phyloP scores from a whole-genome alignment of 441 rosid species.

The Populus hybrid region DNA sequence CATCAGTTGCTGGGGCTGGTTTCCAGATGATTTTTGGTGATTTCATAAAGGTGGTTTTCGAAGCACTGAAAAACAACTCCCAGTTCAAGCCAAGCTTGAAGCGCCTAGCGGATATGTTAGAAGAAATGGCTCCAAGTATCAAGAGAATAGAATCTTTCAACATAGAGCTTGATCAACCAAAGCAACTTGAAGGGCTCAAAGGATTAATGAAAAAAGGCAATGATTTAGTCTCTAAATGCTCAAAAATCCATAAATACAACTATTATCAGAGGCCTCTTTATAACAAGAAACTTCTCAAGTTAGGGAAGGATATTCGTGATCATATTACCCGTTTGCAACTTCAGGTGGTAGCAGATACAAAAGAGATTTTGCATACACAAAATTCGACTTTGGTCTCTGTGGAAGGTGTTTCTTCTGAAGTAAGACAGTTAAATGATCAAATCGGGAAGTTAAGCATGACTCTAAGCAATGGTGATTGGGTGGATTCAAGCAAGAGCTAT shows the following conservation, averaged over 20 bases:
- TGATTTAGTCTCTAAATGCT: slow-evolving; percentile 12
- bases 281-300: slow-evolving; percentile 15
- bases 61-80: not conserved
- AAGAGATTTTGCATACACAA: slow-evolving; percentile 11
- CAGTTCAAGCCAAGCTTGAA: slow-evolving; percentile 13
- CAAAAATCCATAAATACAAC: slow-evolving; percentile 7
- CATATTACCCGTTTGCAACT: slow-evolving; percentile 16
- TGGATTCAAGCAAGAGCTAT: not conserved
- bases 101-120: not conserved
- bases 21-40: slow-evolving; percentile 12
- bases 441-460: not conserved
- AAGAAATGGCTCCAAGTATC: slow-evolving; percentile 6
- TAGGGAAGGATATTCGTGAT: slow-evolving; percentile 13
- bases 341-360: slow-evolving; percentile 22
- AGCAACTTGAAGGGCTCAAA: slow-evolving; percentile 5
- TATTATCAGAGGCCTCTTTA: slow-evolving; percentile 4
- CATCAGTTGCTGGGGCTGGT: slow-evolving; percentile 26
- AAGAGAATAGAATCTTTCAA: slow-evolving; percentile 10
- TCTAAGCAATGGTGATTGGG: not conserved
- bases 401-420: not conserved
- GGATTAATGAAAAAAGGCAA: slow-evolving; percentile 15
- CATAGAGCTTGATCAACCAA: slow-evolving; percentile 16
- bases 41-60: not conserved
- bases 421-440: slow-evolving; percentile 6
- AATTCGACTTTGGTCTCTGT: not conserved